Percentiles rank a stretch among this genome's conserved stretches.
These are phyloP conservation scores for Backusella circina DNA, from an alignment of 192 early-diverging fungal genomes.

Conservation along the genomic window DNA sequence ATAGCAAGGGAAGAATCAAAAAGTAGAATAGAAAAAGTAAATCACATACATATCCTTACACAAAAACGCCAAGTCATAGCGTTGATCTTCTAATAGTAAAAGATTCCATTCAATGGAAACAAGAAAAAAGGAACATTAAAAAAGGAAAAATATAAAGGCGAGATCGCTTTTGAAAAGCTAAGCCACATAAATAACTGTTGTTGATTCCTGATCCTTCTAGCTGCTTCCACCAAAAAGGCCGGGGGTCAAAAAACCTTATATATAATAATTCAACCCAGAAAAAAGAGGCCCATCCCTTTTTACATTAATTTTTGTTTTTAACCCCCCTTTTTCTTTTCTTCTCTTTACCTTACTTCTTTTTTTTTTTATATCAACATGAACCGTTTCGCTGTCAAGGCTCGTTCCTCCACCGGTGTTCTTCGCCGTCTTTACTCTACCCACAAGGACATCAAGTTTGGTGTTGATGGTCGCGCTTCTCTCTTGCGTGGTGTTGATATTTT, in stretches of 20 bases:
- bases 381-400: constrained; percentile 28
- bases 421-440: constrained; percentile 76
- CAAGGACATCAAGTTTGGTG: constrained; percentile 97
- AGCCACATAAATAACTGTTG: neutral
- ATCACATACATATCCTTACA: too few species aligned
- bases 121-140: neutral
- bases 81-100: too few species aligned
- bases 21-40: too few species aligned
- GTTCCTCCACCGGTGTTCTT: constrained; percentile 29
- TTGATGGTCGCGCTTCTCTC: constrained; percentile 90
- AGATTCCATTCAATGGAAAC: neutral
- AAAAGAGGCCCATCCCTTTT: neutral
- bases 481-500: constrained; percentile 95
- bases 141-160: neutral
- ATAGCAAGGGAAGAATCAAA: too few species aligned
- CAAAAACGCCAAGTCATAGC: too few species aligned
- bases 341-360: too few species aligned
- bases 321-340: constrained; percentile 1
- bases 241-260: neutral
- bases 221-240: neutral
- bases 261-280: neutral
- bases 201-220: neutral
- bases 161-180: neutral
- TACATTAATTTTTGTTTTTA: neutral
- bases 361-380: constrained; percentile 19